A percentile compares a stretch with the other conserved stretches of the same genome.
Conservation (phyloP, 805 yeast species). For the Saturnispora ahearnii region DNA sequence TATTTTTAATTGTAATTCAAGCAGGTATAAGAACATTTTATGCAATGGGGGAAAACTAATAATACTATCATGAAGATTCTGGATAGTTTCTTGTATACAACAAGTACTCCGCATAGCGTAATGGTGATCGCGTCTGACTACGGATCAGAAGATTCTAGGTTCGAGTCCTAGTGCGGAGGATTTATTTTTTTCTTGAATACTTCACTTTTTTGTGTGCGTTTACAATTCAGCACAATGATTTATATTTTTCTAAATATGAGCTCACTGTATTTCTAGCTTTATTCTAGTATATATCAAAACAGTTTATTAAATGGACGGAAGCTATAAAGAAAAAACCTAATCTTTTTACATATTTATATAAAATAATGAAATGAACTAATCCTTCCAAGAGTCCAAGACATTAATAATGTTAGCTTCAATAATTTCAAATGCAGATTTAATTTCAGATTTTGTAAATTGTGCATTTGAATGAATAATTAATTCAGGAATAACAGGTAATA, state of each 20-base stretch:
- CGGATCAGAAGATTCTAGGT: slow-evolving; percentile 20
- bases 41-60: too few species aligned
- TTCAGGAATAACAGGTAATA: slow-evolving; percentile 58
- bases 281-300: neutral
- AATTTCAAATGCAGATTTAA: slow-evolving; percentile 34
- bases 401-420: slow-evolving; percentile 26
- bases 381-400: slow-evolving; percentile 8
- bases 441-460: slow-evolving; percentile 36
- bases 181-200: neutral
- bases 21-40: too few species aligned
- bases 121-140: slow-evolving; percentile 20
- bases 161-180: slow-evolving; percentile 19
- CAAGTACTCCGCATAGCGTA: slow-evolving; percentile 15
- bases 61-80: too few species aligned
- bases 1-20: too few species aligned
- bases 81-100: neutral
- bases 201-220: neutral
- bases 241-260: neutral
- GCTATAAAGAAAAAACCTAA: neutral
- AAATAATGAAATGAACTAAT: neutral
- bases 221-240: neutral
- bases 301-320: neutral
- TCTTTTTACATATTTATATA: neutral
- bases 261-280: too few species aligned
- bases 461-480: slow-evolving; percentile 43